Conservation (phyloP, 345 rosid genomes). For the Isatis tinctoria region DNA sequence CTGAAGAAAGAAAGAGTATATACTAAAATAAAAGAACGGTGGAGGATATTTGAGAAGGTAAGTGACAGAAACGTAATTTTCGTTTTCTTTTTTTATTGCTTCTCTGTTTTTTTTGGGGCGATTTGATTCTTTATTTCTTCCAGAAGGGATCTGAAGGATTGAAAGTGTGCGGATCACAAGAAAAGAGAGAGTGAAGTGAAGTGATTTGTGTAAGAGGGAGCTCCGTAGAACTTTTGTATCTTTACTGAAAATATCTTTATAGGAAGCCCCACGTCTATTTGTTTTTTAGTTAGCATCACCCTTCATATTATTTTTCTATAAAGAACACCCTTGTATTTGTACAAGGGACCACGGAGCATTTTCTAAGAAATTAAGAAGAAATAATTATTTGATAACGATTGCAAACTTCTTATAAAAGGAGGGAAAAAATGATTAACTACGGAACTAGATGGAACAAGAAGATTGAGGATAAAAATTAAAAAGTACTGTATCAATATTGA, state of each 20-base stretch:
- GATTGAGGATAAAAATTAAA: neutral
- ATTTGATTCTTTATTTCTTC: too few relatives aligned
- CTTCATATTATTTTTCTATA: neutral
- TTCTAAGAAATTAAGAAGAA: neutral
- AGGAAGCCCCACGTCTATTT: neutral
- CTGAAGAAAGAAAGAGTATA: conserved; percentile 12
- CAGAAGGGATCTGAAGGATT: neutral
- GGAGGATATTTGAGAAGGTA: conserved; percentile 6
- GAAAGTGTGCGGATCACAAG: conserved; percentile 29
- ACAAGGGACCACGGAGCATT: neutral
- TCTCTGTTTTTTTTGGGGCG: conserved; percentile 1
- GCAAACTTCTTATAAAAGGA: neutral
- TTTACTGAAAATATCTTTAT: conserved; percentile 18
- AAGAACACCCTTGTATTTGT: neutral
- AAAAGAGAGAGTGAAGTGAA: conserved; percentile 14
- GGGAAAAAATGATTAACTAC: too few relatives aligned
- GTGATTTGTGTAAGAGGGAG: neutral
- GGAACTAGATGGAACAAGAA: neutral
- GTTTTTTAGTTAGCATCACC: conserved; percentile 6
- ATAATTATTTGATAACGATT: too few relatives aligned
- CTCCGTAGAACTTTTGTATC: neutral
- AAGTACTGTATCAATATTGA: too few relatives aligned
- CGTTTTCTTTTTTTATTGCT: neutral
- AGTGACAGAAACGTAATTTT: conserved; percentile 17
- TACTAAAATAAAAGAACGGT: neutral